Conservation (phyloP, 2,329 filamentous ascomycete species). For the Aureobasidium sp. region DNA sequence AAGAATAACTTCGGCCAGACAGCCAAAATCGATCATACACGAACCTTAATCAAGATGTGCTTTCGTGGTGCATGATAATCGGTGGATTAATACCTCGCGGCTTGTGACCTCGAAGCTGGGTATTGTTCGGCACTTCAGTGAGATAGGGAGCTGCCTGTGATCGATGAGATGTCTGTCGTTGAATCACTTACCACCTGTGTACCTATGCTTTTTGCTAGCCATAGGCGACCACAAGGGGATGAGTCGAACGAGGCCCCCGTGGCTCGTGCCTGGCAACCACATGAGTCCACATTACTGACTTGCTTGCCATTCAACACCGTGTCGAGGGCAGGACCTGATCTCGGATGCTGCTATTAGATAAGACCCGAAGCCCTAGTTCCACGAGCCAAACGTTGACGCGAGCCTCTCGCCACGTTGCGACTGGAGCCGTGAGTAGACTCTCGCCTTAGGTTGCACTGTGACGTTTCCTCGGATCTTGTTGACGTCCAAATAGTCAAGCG, state of each 20-base stretch:
- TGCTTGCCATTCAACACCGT: background rate
- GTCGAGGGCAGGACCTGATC: background rate
- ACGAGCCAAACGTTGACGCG: background rate
- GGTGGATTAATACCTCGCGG: background rate
- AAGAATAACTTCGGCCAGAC: background rate
- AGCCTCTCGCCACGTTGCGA: background rate
- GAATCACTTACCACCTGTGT: background rate
- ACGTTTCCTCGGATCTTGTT: background rate
- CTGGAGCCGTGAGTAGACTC: background rate
- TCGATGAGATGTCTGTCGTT: background rate
- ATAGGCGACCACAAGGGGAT: background rate
- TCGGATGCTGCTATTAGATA: background rate
- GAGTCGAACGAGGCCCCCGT: no score
- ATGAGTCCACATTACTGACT: background rate
- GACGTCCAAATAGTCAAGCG: background rate
- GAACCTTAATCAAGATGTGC: background rate
- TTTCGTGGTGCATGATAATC: background rate
- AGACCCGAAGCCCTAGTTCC: background rate
- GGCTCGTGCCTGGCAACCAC: background rate
- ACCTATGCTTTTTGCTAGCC: background rate
- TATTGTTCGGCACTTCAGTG: background rate
- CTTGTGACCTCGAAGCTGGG: background rate
- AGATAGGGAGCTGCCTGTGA: background rate
- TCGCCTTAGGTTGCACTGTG: background rate
- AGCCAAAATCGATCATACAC: background rate